Evolutionary conservation across 345 rosid species (phyloP).

Genomic region (Dimocarpus longan): DNA sequence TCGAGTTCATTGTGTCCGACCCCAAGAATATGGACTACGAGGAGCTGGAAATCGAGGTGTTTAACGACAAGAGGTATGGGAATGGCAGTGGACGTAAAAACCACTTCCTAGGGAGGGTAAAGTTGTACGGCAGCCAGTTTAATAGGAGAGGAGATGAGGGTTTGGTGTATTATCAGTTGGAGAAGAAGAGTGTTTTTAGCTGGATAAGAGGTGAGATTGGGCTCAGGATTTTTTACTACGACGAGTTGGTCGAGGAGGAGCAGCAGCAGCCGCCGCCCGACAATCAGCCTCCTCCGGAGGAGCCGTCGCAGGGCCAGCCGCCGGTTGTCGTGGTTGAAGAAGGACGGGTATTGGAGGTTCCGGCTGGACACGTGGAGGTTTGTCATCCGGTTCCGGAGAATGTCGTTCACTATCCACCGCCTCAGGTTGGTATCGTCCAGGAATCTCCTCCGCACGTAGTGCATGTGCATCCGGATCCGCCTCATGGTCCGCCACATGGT

Average conservation of each 20-base stretch:
- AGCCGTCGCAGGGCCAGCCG: conserved; percentile 26
- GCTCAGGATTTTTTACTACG: conserved; percentile 71
- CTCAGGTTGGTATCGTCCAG: conserved; percentile 55
- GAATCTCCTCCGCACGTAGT: conserved; percentile 53
- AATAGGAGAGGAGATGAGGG: conserved; percentile 74
- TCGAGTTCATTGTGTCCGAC: conserved; percentile 81
- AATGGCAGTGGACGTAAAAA: conserved; percentile 83
- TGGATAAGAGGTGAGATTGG: conserved; percentile 95
- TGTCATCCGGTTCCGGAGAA: conserved; percentile 20
- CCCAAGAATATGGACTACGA: conserved; percentile 72
- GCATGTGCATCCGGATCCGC: conserved; percentile 33
- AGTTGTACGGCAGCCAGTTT: conserved; percentile 84
- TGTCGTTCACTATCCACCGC: conserved; percentile 23
- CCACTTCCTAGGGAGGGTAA: conserved; percentile 88
- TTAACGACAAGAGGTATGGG: conserved; percentile 73
- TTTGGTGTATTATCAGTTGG: conserved; percentile 68
- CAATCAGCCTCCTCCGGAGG: conserved; percentile 34
- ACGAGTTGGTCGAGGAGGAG: conserved; percentile 57
- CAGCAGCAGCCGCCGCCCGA: conserved; percentile 35
- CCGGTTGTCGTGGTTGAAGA: conserved; percentile 56
- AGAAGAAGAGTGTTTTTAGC: conserved; percentile 92
- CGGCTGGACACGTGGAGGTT: conserved; percentile 31
- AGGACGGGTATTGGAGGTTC: conserved; percentile 52
- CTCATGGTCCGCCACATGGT: conserved; percentile 29
- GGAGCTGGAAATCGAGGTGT: conserved; percentile 82